Evolutionary conservation across 2,329 filamentous ascomycete genomes (phyloP), one percentile per base, ranked within the genome.

Genomic region (Diaporthe ilicicola): DNA sequence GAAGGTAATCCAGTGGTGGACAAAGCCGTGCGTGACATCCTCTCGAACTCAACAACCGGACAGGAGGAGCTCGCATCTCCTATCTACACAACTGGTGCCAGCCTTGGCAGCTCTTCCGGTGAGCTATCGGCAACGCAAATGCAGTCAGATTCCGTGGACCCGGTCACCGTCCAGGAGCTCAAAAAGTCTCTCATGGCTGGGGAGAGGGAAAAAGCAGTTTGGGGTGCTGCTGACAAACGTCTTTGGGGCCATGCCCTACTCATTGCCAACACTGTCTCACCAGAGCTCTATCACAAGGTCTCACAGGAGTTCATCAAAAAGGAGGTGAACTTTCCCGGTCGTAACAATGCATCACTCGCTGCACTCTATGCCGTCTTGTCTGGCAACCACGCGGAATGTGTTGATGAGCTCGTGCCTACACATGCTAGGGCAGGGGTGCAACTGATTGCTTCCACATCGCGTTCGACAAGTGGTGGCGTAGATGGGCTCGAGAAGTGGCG

Each of bases 241-340:
- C 85, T 99, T 3, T 99, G 97, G 97, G 96, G 94, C 2, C 97
- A 99, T 80, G 97, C 96, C 3, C 93, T 99, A 88, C 86, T 99
- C 24, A 92, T 99, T 44, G 92, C 96, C 1, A 88, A 90, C 72
- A 91, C 90, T 0, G 80, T 97, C 82, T 96, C 94, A 1, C 85
- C 93, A 59, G 93, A 94, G 27, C 85, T 97, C 2, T 98, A 97
- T 88, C 97, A 94, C 79, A 93, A 97, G 78, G 95, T 99, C 32
- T 90, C 94, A 0, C 94, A 97, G 77, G 96, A 99, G 77, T 99
- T 99, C 77, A 92, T 99, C 22, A 92, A 94, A 75, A 95, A 97
- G 77, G 96, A 99, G 80, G 94, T 99, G 69, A 97, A 96, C 79
- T 92, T 92, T 66, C 85, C 91, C 4, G 91, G 93, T 2, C 90